Percentiles rank a stretch among this genome's conserved stretches.
Conservation (phyloP, 352 stramenopile genomes). For the Pythium aphanidermatum region DNA sequence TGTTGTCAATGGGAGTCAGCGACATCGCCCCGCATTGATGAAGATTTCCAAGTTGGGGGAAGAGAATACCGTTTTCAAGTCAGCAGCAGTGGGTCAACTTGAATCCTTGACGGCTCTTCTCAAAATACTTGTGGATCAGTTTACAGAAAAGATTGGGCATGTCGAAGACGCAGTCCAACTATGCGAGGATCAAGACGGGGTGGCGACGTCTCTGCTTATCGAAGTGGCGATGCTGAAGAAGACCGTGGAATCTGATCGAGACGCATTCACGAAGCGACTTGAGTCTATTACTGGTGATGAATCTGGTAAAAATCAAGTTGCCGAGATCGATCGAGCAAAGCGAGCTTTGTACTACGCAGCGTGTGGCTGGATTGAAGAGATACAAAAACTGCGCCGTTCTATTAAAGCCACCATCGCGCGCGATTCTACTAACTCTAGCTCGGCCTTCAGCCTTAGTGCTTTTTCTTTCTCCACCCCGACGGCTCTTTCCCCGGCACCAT, state of each 20-base stretch:
- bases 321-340: constrained; percentile 40
- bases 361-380: constrained; percentile 72
- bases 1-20: constrained; percentile 11
- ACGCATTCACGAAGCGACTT: constrained; percentile 36
- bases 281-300: constrained; percentile 23
- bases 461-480: constrained; percentile 53
- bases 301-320: constrained; percentile 27
- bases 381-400: constrained; percentile 63
- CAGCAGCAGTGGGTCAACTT: constrained; percentile 13
- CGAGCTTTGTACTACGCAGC: constrained; percentile 53
- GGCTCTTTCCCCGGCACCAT: constrained; percentile 37
- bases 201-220: constrained; percentile 56
- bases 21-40: constrained; percentile 8
- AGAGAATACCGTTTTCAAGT: too few species aligned
- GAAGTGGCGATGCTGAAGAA: constrained; percentile 60
- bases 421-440: constrained; percentile 11
- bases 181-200: constrained; percentile 47
- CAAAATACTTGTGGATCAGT: constrained; percentile 37
- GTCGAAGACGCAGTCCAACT: constrained; percentile 54
- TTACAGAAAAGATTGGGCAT: constrained; percentile 54
- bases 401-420: constrained; percentile 55
- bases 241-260: constrained; percentile 34
- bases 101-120: constrained; percentile 21
- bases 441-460: constrained; percentile 18
- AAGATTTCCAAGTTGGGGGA: too few species aligned